Evolutionary conservation across 192 early-diverging fungal species (phyloP).

Genomic region (Thamnidium elegans): DNA sequence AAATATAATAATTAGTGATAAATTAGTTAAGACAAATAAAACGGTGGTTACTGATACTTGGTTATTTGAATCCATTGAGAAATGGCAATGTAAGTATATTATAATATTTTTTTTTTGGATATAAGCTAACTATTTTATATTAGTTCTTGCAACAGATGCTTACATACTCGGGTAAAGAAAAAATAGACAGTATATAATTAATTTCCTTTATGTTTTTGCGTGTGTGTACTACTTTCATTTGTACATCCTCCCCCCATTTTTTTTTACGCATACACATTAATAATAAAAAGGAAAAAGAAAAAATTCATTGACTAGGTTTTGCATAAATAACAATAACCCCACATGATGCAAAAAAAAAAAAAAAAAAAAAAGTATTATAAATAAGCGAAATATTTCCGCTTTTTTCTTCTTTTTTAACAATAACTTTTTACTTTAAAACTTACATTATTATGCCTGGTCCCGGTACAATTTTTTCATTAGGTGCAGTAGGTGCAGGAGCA

Average conservation of each 20-base stretch:
- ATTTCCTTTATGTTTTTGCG: background rate
- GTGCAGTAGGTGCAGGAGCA: constrained; percentile 36
- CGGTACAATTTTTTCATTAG: constrained; percentile 31
- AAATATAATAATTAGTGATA: constrained; percentile 6
- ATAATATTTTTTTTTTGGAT: background rate
- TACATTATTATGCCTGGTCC: constrained; percentile 31
- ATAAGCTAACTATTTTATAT: background rate
- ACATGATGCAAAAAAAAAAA: background rate
- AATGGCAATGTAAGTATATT: constrained; percentile 11
- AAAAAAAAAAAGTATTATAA: no score
- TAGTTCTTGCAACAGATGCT: background rate
- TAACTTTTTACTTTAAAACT: background rate
- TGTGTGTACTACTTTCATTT: no score
- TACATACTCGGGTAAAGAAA: background rate
- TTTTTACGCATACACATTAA: no score
- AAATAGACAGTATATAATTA: background rate
- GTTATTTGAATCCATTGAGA: constrained; percentile 8
- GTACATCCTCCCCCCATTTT: no score
- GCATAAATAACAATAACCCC: background rate
- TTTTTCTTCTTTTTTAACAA: constrained; percentile 3
- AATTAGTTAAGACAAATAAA: background rate
- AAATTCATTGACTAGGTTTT: background rate
- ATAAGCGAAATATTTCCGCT: background rate
- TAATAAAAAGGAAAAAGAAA: background rate
- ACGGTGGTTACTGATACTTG: constrained; percentile 7